Evolutionary conservation across 768 basidiomycete species (phyloP).

Genomic region (Trametes meyenii): DNA sequence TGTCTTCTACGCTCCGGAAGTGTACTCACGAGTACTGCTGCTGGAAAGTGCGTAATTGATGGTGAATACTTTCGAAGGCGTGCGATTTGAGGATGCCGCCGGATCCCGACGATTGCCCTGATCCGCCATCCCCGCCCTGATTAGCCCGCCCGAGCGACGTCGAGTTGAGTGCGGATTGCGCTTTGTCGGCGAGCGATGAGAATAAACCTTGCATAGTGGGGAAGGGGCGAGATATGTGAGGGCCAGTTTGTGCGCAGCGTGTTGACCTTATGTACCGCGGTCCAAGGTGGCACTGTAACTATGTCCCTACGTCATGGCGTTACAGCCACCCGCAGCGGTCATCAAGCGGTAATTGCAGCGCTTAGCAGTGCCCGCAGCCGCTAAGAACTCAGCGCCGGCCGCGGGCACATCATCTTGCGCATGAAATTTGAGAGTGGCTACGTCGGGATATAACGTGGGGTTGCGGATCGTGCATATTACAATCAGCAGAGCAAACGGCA

Average conservation of each 20-base stretch:
- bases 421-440: background rate
- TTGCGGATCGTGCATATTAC: constrained; percentile 15
- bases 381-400: background rate
- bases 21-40: constrained; percentile 70
- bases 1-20: background rate
- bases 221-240: constrained; percentile 18
- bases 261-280: constrained; percentile 23
- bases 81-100: constrained; percentile 37
- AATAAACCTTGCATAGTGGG: constrained; percentile 58
- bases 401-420: background rate
- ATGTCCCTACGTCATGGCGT: constrained; percentile 31
- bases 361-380: background rate
- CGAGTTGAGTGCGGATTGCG: constrained; percentile 68
- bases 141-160: constrained; percentile 50
- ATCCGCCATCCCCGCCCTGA: constrained; percentile 50
- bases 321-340: constrained; percentile 4
- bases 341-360: background rate
- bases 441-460: constrained; percentile 20
- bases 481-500: constrained; percentile 28
- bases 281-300: constrained; percentile 21
- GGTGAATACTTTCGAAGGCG: constrained; percentile 58
- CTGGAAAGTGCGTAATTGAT: constrained; percentile 72
- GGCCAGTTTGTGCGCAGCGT: constrained; percentile 17
- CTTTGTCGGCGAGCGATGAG: constrained; percentile 73
- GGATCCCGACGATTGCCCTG: constrained; percentile 24